Percentiles rank a stretch among this genome's conserved stretches.
These are phyloP conservation scores for Rugosomyces carneus DNA, from an alignment of 1,284 basidiomycete species.

Conservation along the genomic window DNA sequence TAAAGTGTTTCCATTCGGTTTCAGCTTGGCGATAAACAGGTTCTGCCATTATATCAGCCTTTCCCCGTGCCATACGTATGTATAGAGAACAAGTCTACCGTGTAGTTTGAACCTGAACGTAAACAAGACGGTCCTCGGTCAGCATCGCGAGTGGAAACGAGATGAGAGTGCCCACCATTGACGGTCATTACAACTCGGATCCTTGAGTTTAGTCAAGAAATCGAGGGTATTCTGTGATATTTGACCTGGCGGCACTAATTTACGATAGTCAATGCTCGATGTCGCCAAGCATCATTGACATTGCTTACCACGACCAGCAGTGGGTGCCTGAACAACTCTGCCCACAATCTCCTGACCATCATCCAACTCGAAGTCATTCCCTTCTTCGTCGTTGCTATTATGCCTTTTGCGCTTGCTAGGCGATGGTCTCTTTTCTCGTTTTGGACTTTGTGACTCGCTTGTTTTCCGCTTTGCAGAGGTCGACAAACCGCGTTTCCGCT, in stretches of 20 bases:
- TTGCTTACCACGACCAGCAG: conserved; percentile 64
- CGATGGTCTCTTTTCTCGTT: conserved; percentile 18
- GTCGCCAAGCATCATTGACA: background rate
- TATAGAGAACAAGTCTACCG: conserved; percentile 34
- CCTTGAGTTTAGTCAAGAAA: conserved; percentile 66
- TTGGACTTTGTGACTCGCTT: conserved; percentile 13
- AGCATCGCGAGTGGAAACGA: background rate
- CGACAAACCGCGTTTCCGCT: conserved; percentile 24
- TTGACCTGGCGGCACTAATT: conserved; percentile 73
- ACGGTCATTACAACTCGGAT: conserved; percentile 79
- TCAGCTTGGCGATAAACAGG: conserved; percentile 79
- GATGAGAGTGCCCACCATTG: conserved; percentile 59
- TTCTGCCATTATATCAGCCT: conserved; percentile 39
- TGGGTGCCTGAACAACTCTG: conserved; percentile 68
- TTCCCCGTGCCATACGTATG: background rate
- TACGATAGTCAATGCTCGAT: background rate
- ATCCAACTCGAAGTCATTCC: conserved; percentile 40
- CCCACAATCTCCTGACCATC: conserved; percentile 72
- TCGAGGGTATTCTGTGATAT: conserved; percentile 81
- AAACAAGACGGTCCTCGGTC: conserved; percentile 2
- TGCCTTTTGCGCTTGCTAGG: conserved; percentile 10
- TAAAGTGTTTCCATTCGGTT: conserved; percentile 82
- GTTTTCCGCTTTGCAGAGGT: conserved; percentile 19
- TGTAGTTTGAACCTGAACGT: conserved; percentile 75
- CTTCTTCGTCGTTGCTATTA: conserved; percentile 19